Evolutionary conservation across 2,329 filamentous ascomycete genomes (phyloP), one percentile per base, ranked within the genome.

Genomic region (Diaporthe sp.): DNA sequence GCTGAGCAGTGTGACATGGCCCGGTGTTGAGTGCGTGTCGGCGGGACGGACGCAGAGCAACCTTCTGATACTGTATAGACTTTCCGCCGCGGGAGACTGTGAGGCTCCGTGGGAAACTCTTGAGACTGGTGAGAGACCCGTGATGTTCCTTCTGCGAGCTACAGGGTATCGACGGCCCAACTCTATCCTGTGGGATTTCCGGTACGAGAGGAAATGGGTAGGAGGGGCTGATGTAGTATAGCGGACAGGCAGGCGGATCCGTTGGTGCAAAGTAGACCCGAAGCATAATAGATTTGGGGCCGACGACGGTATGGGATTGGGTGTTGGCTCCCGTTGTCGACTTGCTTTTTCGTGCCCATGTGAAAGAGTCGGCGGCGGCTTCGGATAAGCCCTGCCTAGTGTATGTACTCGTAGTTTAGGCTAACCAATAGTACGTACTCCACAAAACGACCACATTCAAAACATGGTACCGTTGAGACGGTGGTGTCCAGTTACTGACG

Each of bases 231-330:
- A 65, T 30, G 27, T 63, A 10, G 15, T n/a, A 44, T 39, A 32
- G 39, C 19, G n/a, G 47, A 37, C 32, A 25, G n/a, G 47, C 63
- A 13, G 47, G 63, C 47, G 44, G 32, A 37, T 30, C 47, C 25
- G 32, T 68, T 53, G 63, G 63, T 50, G 15, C 32, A 35, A 37
- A n/a, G 53, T 39, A 39, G 63, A 22, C 47, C 47, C 63, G n/a
- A 68, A 68, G 63, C 47, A 68, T 68, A 68, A 53, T 68, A 53
- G 63, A 68, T 68, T 68, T 53, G 32, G 63, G n/a, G 17, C 63
- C 47, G 47, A 53, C 63, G 32, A 53, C 44, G 32, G 9, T 22
- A 39, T 37, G 44, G 63, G 44, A 68, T 68, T 68, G 63, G 63
- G 63, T 68, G 63, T 5, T 12, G 30, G 47, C 19, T n/a, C 30